These are phyloP conservation scores for Amanita rimosa DNA, from an alignment of 768 basidiomycete genomes.

Conservation along the genomic window DNA sequence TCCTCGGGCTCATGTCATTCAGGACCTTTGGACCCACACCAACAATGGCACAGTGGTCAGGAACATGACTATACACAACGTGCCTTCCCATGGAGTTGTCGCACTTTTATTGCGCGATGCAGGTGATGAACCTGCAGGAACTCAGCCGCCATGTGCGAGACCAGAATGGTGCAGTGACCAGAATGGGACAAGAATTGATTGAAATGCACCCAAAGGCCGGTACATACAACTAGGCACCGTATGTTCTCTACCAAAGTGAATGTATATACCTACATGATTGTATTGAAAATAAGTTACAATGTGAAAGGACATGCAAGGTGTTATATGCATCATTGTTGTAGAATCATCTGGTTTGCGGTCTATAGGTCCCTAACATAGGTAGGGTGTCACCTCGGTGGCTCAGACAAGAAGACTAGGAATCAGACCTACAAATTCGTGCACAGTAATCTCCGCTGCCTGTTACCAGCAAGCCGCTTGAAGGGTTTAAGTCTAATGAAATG, in stretches of 20 bases:
- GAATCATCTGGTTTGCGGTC: not conserved
- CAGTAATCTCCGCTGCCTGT: conserved; percentile 31
- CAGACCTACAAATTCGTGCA: conserved; percentile 29
- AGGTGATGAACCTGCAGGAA: conserved; percentile 52
- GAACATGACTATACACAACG: conserved; percentile 37
- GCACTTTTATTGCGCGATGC: conserved; percentile 56
- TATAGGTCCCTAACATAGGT: not conserved
- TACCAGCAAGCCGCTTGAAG: conserved; percentile 22
- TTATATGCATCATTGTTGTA: not conserved
- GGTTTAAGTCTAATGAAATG: conserved; percentile 28
- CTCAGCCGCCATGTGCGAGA: conserved; percentile 45
- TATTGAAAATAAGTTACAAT: conserved; percentile 1
- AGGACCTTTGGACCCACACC: conserved; percentile 70
- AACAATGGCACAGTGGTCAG: conserved; percentile 57
- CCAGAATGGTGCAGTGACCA: conserved; percentile 46
- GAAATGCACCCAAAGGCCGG: not conserved
- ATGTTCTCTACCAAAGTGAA: not conserved
- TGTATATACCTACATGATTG: not conserved
- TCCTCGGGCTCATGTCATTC: not conserved
- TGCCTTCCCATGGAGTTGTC: conserved; percentile 61
- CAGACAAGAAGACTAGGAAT: not conserved
- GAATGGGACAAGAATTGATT: conserved; percentile 36
- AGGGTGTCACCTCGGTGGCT: not conserved
- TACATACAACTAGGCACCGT: not conserved
- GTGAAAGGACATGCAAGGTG: not conserved